phyloP scores from a whole-genome alignment of 768 basidiomycete genomes.

The Mycena crocata region DNA sequence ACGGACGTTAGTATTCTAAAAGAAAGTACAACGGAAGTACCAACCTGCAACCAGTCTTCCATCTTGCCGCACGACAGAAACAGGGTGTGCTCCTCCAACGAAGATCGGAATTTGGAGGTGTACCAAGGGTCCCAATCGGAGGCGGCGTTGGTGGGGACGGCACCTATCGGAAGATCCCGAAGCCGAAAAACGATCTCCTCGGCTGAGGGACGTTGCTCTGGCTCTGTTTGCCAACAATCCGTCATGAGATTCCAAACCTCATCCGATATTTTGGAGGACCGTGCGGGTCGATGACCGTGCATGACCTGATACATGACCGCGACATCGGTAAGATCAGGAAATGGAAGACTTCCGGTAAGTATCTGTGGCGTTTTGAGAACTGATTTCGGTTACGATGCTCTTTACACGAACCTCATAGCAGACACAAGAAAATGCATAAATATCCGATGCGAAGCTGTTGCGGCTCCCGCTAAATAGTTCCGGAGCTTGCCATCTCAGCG shows the following conservation, averaged over 20 bases:
- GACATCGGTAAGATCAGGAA: slow-evolving; percentile 32
- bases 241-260: slow-evolving; percentile 26
- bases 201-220: slow-evolving; percentile 12
- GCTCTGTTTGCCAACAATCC: slow-evolving; percentile 23
- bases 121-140: slow-evolving; percentile 30
- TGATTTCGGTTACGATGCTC: not conserved
- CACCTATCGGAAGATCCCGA: slow-evolving; percentile 20
- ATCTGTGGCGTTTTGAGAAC: slow-evolving; percentile 29
- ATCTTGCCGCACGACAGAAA: slow-evolving; percentile 26
- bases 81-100: slow-evolving; percentile 30
- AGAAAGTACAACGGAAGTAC: not conserved
- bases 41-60: slow-evolving; percentile 28
- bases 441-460: slow-evolving; percentile 38
- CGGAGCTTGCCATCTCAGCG: slow-evolving; percentile 43
- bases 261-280: slow-evolving; percentile 3
- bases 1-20: not conserved
- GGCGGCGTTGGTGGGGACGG: slow-evolving; percentile 11
- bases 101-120: slow-evolving; percentile 29
- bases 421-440: slow-evolving; percentile 44
- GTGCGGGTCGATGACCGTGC: slow-evolving; percentile 13
- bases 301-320: slow-evolving; percentile 37
- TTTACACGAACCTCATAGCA: slow-evolving; percentile 42
- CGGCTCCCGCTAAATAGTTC: slow-evolving; percentile 37
- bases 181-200: slow-evolving; percentile 22
- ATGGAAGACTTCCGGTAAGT: slow-evolving; percentile 39